Conservation (phyloP, 2,329 filamentous ascomycete species). For the Pseudopithomyces maydicus region DNA sequence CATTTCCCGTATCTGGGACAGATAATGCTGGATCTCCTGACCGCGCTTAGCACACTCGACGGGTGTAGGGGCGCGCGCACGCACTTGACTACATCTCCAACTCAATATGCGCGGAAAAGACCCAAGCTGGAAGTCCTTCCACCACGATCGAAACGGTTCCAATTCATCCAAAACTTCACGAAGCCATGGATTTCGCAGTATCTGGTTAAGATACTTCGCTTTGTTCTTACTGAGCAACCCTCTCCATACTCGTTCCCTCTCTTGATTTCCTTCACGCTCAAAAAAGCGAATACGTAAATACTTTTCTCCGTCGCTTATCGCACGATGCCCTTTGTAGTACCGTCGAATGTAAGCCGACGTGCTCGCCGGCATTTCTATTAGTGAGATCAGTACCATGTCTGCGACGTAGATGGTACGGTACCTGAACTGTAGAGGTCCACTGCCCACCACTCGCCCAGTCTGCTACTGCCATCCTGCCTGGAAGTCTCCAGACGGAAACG, state of each 20-base stretch:
- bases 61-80: not conserved
- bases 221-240: conserved; percentile 9
- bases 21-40: conserved; percentile 15
- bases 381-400: conserved; percentile 4
- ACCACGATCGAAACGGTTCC: conserved; percentile 15
- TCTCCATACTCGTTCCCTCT: conserved; percentile 2
- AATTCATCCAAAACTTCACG: conserved; percentile 11
- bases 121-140: conserved; percentile 9
- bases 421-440: conserved; percentile 15
- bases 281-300: conserved; percentile 17
- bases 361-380: conserved; percentile 3
- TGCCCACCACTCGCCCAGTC: conserved; percentile 11
- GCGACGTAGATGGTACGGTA: conserved; percentile 1
- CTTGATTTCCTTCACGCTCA: conserved; percentile 9
- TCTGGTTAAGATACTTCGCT: conserved; percentile 13
- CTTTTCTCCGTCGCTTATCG: conserved; percentile 14
- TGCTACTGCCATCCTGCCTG: conserved; percentile 1
- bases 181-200: conserved; percentile 16
- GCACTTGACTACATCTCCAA: conserved; percentile 14
- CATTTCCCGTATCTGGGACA: conserved; percentile 10
- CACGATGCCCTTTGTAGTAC: conserved; percentile 9
- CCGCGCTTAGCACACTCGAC: conserved; percentile 5
- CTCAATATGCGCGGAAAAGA: conserved; percentile 17
- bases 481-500: conserved; percentile 11
- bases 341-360: conserved; percentile 5